phyloP scores from a whole-genome alignment of 192 early-diverging fungal genomes.

The Backusella macrospora region DNA sequence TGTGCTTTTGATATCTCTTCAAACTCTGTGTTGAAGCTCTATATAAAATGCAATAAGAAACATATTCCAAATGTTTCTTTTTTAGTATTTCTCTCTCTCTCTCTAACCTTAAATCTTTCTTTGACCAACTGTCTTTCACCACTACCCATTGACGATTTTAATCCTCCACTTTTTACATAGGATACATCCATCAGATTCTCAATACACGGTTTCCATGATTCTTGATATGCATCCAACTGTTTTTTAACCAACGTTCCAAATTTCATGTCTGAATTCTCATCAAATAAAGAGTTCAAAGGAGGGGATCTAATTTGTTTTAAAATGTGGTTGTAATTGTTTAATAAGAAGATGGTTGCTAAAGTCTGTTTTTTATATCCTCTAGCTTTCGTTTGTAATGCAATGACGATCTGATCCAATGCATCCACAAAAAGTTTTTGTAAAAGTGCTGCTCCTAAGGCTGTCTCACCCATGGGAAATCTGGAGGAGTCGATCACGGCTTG shows the following conservation, averaged over 20 bases:
- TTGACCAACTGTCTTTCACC: constrained; percentile 74
- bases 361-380: constrained; percentile 74
- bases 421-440: constrained; percentile 47
- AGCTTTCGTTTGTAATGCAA: constrained; percentile 69
- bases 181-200: constrained; percentile 77
- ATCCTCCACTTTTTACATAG: constrained; percentile 62
- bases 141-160: constrained; percentile 62
- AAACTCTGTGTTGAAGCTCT: constrained; percentile 85
- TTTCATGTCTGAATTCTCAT: constrained; percentile 46
- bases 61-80: not conserved
- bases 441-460: constrained; percentile 24
- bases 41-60: constrained; percentile 14
- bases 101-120: constrained; percentile 86
- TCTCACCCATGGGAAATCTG: not conserved
- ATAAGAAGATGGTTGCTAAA: constrained; percentile 69
- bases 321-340: constrained; percentile 86
- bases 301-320: constrained; percentile 61
- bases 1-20: constrained; percentile 73
- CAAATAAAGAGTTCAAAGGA: constrained; percentile 51
- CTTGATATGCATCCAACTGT: constrained; percentile 53
- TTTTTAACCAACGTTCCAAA: constrained; percentile 59
- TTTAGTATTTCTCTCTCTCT: no score
- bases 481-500: not conserved
- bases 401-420: constrained; percentile 56
- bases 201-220: constrained; percentile 77